A percentile compares a stretch with the other conserved stretches of the same genome.
Evolutionary conservation across 2,329 filamentous ascomycete genomes (phyloP).

Genomic region (Calonectria multiphialidica): DNA sequence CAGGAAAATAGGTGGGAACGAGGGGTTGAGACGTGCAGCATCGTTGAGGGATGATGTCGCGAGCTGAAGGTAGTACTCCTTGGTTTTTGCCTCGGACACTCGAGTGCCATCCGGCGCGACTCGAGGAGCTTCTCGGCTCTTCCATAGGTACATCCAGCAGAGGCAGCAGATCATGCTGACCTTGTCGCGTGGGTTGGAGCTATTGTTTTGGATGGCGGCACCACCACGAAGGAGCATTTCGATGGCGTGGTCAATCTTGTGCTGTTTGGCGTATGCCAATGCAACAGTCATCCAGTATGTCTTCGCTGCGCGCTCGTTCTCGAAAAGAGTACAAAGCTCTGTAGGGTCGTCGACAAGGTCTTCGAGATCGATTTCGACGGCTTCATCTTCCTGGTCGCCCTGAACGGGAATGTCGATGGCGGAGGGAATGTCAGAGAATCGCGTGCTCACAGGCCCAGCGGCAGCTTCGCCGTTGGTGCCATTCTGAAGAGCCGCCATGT

Average conservation of each 20-base stretch:
- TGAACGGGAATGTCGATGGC: constrained; percentile 77
- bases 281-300: constrained; percentile 99
- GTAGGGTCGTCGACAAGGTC: constrained; percentile 93
- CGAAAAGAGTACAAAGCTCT: constrained; percentile 93
- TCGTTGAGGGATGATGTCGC: constrained; percentile 96
- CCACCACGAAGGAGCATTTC: constrained; percentile 81
- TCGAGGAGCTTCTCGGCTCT: constrained; percentile 83
- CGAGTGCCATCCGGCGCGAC: constrained; percentile 72
- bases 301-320: constrained; percentile 92
- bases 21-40: constrained; percentile 92
- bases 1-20: constrained; percentile 90
- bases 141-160: constrained; percentile 92
- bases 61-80: constrained; percentile 90
- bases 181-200: constrained; percentile 82
- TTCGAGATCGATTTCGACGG: constrained; percentile 92
- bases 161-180: constrained; percentile 86
- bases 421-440: constrained; percentile 74
- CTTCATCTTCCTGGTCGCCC: constrained; percentile 75
- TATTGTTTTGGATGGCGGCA: constrained; percentile 76
- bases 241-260: constrained; percentile 87
- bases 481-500: constrained; percentile 59
- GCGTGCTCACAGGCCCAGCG: constrained; percentile 60
- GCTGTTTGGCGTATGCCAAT: constrained; percentile 95
- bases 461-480: constrained; percentile 55
- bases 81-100: constrained; percentile 83